Evolutionary conservation across 257 asterid species (phyloP).

Genomic region (Parsonsia alboflavescens): DNA sequence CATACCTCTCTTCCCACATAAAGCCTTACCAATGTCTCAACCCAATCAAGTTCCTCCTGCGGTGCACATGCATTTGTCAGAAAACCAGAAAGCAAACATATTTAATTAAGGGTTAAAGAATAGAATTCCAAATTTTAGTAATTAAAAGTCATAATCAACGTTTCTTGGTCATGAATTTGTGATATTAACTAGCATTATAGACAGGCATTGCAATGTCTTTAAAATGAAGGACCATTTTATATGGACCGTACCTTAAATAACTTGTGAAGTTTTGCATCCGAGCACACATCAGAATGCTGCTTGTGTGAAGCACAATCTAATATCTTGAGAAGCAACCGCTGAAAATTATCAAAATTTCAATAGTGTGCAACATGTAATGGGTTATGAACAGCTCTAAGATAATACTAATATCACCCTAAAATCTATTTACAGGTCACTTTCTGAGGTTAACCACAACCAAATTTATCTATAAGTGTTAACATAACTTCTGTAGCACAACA

Average conservation of each 20-base stretch:
- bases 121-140: neutral
- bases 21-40: conserved; percentile 50
- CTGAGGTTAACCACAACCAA: neutral
- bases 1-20: conserved; percentile 92
- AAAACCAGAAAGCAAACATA: conserved; percentile 12
- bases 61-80: conserved; percentile 23
- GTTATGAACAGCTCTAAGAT: neutral
- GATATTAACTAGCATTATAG: neutral
- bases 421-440: neutral
- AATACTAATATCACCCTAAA: neutral
- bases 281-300: conserved; percentile 32
- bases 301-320: conserved; percentile 30
- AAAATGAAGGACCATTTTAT: conserved; percentile 5
- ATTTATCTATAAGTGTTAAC: neutral
- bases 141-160: neutral
- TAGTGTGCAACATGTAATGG: conserved; percentile 10
- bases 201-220: neutral
- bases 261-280: conserved; percentile 39
- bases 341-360: conserved; percentile 20
- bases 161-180: no score
- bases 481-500: neutral
- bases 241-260: conserved; percentile 54
- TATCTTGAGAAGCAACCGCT: conserved; percentile 67
- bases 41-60: conserved; percentile 88
- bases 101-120: conserved; percentile 2